Percentiles rank a stretch among this genome's conserved stretches.
Evolutionary conservation across 2,329 filamentous ascomycete species (phyloP).

Genomic region (Decorospora gaudefroyi): DNA sequence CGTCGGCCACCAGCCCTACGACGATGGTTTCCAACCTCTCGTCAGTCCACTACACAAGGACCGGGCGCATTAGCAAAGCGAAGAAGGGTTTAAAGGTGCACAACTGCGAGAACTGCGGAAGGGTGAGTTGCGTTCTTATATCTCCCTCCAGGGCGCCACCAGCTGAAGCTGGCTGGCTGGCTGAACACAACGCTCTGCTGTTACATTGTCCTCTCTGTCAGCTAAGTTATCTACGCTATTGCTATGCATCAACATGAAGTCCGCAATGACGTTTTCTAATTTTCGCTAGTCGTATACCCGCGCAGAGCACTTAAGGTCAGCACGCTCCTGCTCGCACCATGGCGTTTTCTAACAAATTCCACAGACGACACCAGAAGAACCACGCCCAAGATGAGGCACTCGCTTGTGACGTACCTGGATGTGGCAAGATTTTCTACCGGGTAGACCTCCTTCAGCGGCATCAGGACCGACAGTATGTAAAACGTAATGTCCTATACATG

Average conservation of each 20-base stretch:
- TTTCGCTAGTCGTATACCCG: slow-evolving; percentile 52
- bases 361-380: slow-evolving; percentile 54
- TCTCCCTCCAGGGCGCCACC: not conserved
- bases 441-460: slow-evolving; percentile 53
- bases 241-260: not conserved
- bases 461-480: slow-evolving; percentile 52
- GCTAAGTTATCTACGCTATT: not conserved
- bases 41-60: slow-evolving; percentile 51
- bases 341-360: slow-evolving; percentile 10
- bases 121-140: slow-evolving; percentile 43
- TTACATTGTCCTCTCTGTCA: not conserved
- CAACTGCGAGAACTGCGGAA: slow-evolving; percentile 52
- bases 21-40: slow-evolving; percentile 34
- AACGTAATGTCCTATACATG: not conserved
- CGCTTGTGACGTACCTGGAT: slow-evolving; percentile 49
- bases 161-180: slow-evolving; percentile 1
- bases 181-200: slow-evolving; percentile 6
- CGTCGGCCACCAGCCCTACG: slow-evolving; percentile 38
- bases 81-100: slow-evolving; percentile 55
- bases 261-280: slow-evolving; percentile 25
- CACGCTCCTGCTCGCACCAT: not conserved
- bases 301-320: slow-evolving; percentile 53
- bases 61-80: slow-evolving; percentile 54
- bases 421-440: slow-evolving; percentile 52
- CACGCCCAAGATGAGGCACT: slow-evolving; percentile 51